A percentile compares a stretch with the other conserved stretches of the same genome.
Conservation (phyloP, 73 alveolate genomes). For the Vitrella brassicaformis region DNA sequence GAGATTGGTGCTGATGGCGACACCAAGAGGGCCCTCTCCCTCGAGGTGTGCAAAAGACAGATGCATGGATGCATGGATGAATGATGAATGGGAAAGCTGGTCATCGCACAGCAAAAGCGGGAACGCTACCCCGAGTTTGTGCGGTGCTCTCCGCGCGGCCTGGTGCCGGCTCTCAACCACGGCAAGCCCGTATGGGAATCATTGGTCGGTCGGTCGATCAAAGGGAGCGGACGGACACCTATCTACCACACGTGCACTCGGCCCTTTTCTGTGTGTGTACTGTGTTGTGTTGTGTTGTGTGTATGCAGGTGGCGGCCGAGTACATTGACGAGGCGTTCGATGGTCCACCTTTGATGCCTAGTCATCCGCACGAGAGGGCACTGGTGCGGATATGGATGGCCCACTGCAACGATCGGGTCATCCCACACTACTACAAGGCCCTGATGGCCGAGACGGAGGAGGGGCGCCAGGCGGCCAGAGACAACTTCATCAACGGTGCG, state of each 20-base stretch:
- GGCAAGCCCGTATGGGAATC: background rate
- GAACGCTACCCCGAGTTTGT: constrained; percentile 1
- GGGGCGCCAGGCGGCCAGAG: background rate
- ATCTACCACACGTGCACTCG: too few species aligned
- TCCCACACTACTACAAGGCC: constrained; percentile 1
- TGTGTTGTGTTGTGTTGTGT: too few species aligned
- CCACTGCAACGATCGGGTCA: background rate
- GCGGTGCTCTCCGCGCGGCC: background rate
- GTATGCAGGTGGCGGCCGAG: too few species aligned
- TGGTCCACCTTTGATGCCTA: background rate
- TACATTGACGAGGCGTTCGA: constrained; percentile 2
- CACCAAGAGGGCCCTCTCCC: too few species aligned
- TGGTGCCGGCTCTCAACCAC: constrained; percentile 1
- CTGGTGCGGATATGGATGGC: constrained; percentile 1
- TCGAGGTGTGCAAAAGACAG: too few species aligned
- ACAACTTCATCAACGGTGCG: background rate
- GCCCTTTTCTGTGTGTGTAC: too few species aligned
- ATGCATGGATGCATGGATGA: too few species aligned
- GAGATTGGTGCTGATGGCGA: too few species aligned
- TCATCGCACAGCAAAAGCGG: background rate
- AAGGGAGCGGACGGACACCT: too few species aligned
- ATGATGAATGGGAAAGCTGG: too few species aligned
- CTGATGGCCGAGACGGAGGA: constrained; percentile 4
- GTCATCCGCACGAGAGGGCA: background rate
- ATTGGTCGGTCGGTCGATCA: too few species aligned